These are phyloP conservation scores for Hirschfeldia incana DNA, from an alignment of 345 rosid species.

Conservation along the genomic window DNA sequence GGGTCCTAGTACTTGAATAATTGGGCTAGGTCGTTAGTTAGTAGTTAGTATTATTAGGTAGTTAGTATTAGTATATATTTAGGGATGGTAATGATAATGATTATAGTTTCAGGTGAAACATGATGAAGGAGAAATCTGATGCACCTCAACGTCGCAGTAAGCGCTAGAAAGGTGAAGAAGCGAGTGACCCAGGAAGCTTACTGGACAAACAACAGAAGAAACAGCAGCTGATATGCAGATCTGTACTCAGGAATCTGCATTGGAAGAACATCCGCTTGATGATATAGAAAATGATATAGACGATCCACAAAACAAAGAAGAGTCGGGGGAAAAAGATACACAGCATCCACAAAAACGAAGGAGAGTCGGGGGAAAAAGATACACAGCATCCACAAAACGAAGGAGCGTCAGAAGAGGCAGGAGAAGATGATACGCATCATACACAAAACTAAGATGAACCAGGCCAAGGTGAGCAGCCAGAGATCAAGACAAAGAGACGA, in stretches of 20 bases:
- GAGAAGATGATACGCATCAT: background rate
- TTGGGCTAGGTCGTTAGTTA: background rate
- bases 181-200: background rate
- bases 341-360: background rate
- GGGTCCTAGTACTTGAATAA: background rate
- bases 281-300: too few species aligned
- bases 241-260: background rate
- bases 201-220: background rate
- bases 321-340: background rate
- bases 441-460: too few species aligned
- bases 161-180: too few species aligned
- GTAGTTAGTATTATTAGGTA: too few species aligned
- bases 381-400: background rate
- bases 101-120: too few species aligned
- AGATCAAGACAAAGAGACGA: background rate
- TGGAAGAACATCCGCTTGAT: background rate
- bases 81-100: too few species aligned
- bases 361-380: background rate
- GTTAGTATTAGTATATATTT: too few species aligned
- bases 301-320: background rate
- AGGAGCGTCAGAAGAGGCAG: background rate
- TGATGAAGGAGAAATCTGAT: too few species aligned
- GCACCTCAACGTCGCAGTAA: too few species aligned
- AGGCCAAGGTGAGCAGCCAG: background rate
- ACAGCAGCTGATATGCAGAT: background rate